Conservation (phyloP, 306 rosid species). For the Quercus mongolica region DNA sequence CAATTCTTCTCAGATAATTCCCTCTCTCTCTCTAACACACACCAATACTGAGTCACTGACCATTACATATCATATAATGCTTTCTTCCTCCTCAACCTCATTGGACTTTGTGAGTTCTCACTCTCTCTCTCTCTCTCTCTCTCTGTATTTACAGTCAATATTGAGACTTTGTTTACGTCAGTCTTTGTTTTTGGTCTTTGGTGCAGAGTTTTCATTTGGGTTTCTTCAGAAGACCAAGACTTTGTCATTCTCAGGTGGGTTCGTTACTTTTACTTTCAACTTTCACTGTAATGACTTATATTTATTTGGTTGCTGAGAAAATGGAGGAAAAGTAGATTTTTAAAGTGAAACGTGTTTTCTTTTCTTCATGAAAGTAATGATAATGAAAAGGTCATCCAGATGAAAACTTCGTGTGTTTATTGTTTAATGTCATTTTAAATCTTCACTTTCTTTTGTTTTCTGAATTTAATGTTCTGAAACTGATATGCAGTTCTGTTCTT, state of each 20-base stretch:
- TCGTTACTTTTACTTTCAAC: not conserved
- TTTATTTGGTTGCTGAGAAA: not conserved
- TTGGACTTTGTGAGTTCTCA: not conserved
- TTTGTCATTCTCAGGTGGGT: conserved; percentile 29
- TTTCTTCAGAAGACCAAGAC: not conserved
- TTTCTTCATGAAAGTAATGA: not conserved
- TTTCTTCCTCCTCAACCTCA: not conserved
- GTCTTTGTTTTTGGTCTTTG: not conserved
- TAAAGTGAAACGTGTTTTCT: not conserved
- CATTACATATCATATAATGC: not conserved
- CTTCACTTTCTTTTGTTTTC: not conserved
- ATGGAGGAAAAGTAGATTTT: not conserved
- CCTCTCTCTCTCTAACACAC: not conserved
- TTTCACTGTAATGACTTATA: not conserved
- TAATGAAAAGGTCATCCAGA: not conserved
- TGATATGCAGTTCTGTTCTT: not conserved
- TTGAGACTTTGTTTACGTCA: not conserved
- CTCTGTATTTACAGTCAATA: not conserved
- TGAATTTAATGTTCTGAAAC: not conserved
- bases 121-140: conserved; percentile 1
- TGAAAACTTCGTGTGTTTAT: not conserved
- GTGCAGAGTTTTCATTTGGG: conserved; percentile 22
- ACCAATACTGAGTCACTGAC: not conserved
- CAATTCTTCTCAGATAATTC: not conserved
- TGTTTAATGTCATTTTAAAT: not conserved